Evolutionary conservation across 345 rosid genomes (phyloP), one percentile per base, ranked within the genome.

Genomic region (Eucalyptus cloeziana): DNA sequence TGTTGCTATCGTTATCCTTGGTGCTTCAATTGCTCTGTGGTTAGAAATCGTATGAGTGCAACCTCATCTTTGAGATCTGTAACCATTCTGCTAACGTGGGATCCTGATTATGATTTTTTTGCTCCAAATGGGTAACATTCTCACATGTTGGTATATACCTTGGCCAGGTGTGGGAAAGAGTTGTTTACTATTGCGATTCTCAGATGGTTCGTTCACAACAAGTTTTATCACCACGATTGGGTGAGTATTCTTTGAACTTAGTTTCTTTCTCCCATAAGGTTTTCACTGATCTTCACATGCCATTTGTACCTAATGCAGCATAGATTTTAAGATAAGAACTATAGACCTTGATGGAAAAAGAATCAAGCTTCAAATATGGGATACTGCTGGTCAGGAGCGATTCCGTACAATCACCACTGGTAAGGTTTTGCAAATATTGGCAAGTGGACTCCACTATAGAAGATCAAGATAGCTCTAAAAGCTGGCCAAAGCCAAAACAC

Each of bases 191-290:
- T 93, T 96, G 92, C 97, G 99, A 86, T 97, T 97, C 92, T 96
- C 99, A 2, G 99, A 96, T 94, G 99, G 96, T 92, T 94, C 98
- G 89, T 97, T 97, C 89, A 95, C 98, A 33, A 97, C 98, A 11
- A 97, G 99, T 91, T 97, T 97, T 92, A 96, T 97, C 90, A 96
- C 99, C 43, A 97, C 99, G 87, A 97, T 96, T 87, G 98, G 99
- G 99, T 97, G 14, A 86, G 92, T 88, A 22, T 90, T 85, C 83
- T 49, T 87, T 80, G 86, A 24, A 37, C 27, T 54, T 6, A 21
- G 56, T 44, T 54, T 79, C 6, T 13, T 19, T 27, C 40, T n/a
- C 14, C 47, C 21, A 47, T 49, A 27, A 25, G 50, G 25, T 43
- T 80, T 64, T 83, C 85, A 22, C 56, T 86, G 44, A 86, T 56